Evolutionary conservation across 768 basidiomycete genomes (phyloP).

Genomic region (Boletus insuetus): DNA sequence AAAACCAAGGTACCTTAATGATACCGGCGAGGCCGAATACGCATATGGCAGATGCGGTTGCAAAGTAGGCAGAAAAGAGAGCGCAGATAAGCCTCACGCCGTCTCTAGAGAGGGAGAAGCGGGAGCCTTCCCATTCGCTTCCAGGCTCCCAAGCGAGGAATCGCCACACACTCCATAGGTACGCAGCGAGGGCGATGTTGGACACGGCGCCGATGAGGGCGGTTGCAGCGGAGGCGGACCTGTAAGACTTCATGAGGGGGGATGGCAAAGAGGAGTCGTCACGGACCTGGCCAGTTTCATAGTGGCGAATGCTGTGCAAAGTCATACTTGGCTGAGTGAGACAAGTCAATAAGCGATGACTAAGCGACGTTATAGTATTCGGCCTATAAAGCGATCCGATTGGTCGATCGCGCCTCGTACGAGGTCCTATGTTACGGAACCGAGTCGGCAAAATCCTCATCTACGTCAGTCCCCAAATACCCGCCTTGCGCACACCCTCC

Average conservation of each 20-base stretch:
- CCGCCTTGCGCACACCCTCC: constrained; percentile 81
- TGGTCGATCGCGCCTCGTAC: background rate
- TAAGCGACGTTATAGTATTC: constrained; percentile 9
- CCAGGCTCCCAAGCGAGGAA: constrained; percentile 46
- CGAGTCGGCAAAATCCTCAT: background rate
- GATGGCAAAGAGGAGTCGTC: background rate
- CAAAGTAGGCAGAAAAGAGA: constrained; percentile 64
- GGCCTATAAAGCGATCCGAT: background rate
- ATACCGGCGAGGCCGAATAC: constrained; percentile 67
- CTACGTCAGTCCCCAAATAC: constrained; percentile 76
- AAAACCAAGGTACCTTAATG: constrained; percentile 48
- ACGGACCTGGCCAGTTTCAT: constrained; percentile 4
- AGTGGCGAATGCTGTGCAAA: constrained; percentile 6
- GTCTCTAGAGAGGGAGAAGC: constrained; percentile 40
- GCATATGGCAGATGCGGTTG: constrained; percentile 60
- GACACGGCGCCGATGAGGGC: constrained; percentile 39
- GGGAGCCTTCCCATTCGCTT: constrained; percentile 48
- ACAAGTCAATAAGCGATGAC: constrained; percentile 9
- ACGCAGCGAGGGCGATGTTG: constrained; percentile 40
- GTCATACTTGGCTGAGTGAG: constrained; percentile 5
- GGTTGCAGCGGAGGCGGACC: constrained; percentile 36
- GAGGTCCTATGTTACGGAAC: background rate
- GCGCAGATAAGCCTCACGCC: constrained; percentile 53
- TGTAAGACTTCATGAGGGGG: constrained; percentile 16
- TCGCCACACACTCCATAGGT: constrained; percentile 43